phyloP scores from a whole-genome alignment of 2,329 filamentous ascomycete species.

The Didymella glomerata region DNA sequence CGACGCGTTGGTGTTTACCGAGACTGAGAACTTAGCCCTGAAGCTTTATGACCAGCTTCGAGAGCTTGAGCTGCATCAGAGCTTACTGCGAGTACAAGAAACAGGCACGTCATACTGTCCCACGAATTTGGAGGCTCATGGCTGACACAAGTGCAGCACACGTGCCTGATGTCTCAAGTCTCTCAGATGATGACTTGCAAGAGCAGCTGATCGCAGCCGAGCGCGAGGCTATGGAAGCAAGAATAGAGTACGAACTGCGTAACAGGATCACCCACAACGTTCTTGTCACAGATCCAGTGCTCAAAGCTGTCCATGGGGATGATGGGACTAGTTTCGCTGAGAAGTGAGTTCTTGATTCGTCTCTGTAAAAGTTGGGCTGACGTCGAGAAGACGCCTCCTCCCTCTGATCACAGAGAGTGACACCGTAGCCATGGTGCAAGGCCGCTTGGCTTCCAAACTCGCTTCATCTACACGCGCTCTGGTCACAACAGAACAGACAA shows the following conservation, averaged over 20 bases:
- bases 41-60: slow-evolving; percentile 75
- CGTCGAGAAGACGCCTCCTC: slow-evolving; percentile 66
- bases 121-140: neutral
- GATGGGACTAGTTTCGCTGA: slow-evolving; percentile 71
- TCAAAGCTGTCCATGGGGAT: slow-evolving; percentile 78
- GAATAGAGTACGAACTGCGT: slow-evolving; percentile 73
- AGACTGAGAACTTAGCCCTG: slow-evolving; percentile 71
- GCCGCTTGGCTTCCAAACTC: slow-evolving; percentile 65
- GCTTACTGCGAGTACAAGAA: slow-evolving; percentile 64
- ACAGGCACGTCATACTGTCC: slow-evolving; percentile 29
- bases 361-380: slow-evolving; percentile 16
- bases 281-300: slow-evolving; percentile 75
- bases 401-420: slow-evolving; percentile 74
- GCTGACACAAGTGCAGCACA: slow-evolving; percentile 38
- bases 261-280: slow-evolving; percentile 74
- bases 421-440: slow-evolving; percentile 68
- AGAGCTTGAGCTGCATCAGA: slow-evolving; percentile 75
- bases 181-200: slow-evolving; percentile 62
- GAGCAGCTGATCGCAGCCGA: slow-evolving; percentile 64
- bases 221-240: slow-evolving; percentile 72
- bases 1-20: slow-evolving; percentile 67
- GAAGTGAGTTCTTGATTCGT: slow-evolving; percentile 60
- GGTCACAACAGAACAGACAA: slow-evolving; percentile 66
- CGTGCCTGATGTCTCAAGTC: slow-evolving; percentile 42
- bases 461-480: slow-evolving; percentile 62